phyloP scores from a whole-genome alignment of 148 eudicot species.

The Polygonum maritimum region DNA sequence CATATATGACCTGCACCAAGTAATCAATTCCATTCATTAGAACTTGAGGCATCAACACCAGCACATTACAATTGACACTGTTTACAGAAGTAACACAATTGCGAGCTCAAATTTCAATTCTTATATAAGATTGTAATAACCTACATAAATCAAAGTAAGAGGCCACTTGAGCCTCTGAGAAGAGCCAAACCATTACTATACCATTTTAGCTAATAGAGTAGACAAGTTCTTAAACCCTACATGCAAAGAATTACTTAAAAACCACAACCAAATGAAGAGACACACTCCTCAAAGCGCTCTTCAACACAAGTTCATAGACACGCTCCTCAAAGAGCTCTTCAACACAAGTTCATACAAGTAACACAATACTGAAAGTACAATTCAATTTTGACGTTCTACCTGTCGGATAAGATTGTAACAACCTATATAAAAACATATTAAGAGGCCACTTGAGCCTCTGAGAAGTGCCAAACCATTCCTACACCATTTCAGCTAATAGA shows the following conservation, averaged over 20 bases:
- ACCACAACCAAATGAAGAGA: too few relatives aligned
- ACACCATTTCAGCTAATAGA: not conserved
- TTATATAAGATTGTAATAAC: not conserved
- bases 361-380: not conserved
- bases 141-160: not conserved
- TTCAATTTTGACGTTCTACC: not conserved
- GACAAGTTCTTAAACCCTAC: not conserved
- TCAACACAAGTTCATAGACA: not conserved
- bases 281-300: too few relatives aligned
- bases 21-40: not conserved
- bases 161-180: not conserved
- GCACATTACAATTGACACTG: not conserved
- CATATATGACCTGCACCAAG: constrained; percentile 73
- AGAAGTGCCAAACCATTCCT: not conserved
- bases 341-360: too few relatives aligned
- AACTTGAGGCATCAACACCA: not conserved
- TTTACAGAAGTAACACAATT: not conserved
- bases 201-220: not conserved
- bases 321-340: not conserved
- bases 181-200: not conserved
- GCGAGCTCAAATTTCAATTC: not conserved
- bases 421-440: not conserved
- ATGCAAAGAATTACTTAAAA: not conserved
- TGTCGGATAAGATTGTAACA: not conserved
- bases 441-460: not conserved